Evolutionary conservation across 2,329 filamentous ascomycete species (phyloP).

Genomic region (Chaetomium sp.): DNA sequence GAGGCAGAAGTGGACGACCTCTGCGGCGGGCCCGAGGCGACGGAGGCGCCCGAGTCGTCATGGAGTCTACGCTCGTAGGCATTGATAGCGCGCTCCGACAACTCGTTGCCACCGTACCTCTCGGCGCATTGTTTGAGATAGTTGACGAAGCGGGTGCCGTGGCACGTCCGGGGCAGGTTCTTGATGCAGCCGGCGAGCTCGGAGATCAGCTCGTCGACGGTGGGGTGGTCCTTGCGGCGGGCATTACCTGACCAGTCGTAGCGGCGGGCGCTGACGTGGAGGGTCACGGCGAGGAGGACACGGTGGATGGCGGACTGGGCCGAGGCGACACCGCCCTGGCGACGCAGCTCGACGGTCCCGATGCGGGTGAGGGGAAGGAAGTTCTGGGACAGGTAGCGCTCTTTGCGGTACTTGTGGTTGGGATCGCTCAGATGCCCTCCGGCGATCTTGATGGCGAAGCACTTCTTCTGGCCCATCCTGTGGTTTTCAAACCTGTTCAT

Average conservation of each 20-base stretch:
- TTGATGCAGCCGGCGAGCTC: neutral
- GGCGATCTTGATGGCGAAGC: slow-evolving; percentile 9
- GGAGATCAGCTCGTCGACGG: neutral
- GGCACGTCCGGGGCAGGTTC: neutral
- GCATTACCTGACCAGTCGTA: neutral
- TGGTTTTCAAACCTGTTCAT: neutral
- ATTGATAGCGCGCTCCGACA: neutral
- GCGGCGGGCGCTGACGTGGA: slow-evolving; percentile 2
- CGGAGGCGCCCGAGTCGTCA: neutral
- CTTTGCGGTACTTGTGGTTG: slow-evolving; percentile 9
- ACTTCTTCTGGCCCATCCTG: neutral
- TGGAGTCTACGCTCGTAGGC: neutral
- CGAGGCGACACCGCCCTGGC: slow-evolving; percentile 14
- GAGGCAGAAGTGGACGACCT: neutral
- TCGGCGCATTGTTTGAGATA: neutral
- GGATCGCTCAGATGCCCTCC: neutral
- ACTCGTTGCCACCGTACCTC: neutral
- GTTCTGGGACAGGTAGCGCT: neutral
- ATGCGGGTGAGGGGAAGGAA: neutral
- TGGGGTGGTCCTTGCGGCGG: neutral
- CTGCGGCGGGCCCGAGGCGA: neutral
- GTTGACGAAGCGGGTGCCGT: neutral
- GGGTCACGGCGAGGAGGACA: slow-evolving; percentile 3
- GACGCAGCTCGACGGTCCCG: slow-evolving; percentile 11
- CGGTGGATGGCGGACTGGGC: slow-evolving; percentile 5